A percentile compares a stretch with the other conserved stretches of the same genome.
These are phyloP conservation scores for Hsuehochloa calcarea DNA, from an alignment of 176 grass and related monocot species.

Conservation along the genomic window DNA sequence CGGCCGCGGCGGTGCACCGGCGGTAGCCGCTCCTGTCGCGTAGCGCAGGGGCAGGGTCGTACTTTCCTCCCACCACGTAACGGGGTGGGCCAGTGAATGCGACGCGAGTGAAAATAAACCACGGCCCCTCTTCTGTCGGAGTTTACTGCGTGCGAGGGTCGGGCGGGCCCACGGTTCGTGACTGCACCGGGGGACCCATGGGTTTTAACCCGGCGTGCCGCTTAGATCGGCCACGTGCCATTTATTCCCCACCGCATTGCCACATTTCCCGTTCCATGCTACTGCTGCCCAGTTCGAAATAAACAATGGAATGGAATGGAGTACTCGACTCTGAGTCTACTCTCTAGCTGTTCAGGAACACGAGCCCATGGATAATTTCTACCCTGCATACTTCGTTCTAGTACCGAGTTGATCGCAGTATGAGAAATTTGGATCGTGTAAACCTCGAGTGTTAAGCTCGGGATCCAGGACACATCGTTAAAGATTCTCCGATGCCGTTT, in stretches of 20 bases:
- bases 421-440: not conserved
- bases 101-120: conserved; percentile 33
- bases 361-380: not conserved
- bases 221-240: conserved; percentile 47
- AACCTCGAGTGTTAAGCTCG: not conserved
- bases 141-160: conserved; percentile 21
- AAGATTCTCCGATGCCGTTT: no score
- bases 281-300: conserved; percentile 6
- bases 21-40: not conserved
- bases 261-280: conserved; percentile 47
- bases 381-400: not conserved
- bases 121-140: not conserved
- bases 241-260: conserved; percentile 32
- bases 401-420: no score
- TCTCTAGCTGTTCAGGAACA: not conserved
- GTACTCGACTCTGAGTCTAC: not conserved
- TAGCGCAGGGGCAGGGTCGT: conserved; percentile 31
- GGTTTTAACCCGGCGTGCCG: conserved; percentile 21
- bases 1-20: conserved; percentile 12
- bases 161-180: not conserved
- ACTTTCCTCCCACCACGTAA: not conserved
- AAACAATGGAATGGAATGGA: conserved; percentile 18
- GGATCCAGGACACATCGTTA: not conserved
- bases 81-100: not conserved
- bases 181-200: conserved; percentile 1